Evolutionary conservation across 768 basidiomycete genomes (phyloP), one percentile per base, ranked within the genome.

Genomic region (Hemileccinum rubropunctum): DNA sequence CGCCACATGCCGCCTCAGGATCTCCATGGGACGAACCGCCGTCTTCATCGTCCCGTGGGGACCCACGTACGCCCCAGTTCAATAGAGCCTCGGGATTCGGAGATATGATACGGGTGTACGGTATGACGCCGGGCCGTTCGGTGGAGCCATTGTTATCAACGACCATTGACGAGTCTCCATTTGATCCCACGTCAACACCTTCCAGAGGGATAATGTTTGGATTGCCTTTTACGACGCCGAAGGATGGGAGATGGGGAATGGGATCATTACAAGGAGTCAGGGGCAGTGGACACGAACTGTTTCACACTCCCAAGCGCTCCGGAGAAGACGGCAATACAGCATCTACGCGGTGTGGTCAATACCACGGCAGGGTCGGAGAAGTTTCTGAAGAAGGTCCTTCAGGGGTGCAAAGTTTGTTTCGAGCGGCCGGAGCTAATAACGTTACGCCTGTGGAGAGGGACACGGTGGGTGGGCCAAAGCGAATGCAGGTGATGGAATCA

Each of bases 141-240:
- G 63, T 68, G 42, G 75, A 76, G 35, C 42, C 52, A 4, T 36
- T 41, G 23, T 41, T 50, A 33, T 47, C 51, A 15, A 66, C 55
- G 42, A 32, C 49, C 4, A 66, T 67, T 18, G 81, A 84, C 15
- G 81, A 81, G 36, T 71, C 75, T 6, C 79, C 82, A 1, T 91
- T 89, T 59, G 88, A 91, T 64, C 87, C 88, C 6, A 82, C 83
- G 21, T 85, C 86, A 17, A 90, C 88, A 9, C 88, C 88, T 4
- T 90, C 88, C n/a, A 74, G 88, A 38, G 86, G 88, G 4, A 82
- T 88, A 57, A 81, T 73, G 59, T 82, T 87, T 57, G 74, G 74
- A 37, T 61, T 67, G 14, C 69, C 82, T 3, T 84, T 84, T 58
- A 69, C 76, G 35, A 86, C 84, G 17, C 85, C 84, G n/a, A 87